Evolutionary conservation across 345 rosid species (phyloP).

Genomic region (Salix dunnii): DNA sequence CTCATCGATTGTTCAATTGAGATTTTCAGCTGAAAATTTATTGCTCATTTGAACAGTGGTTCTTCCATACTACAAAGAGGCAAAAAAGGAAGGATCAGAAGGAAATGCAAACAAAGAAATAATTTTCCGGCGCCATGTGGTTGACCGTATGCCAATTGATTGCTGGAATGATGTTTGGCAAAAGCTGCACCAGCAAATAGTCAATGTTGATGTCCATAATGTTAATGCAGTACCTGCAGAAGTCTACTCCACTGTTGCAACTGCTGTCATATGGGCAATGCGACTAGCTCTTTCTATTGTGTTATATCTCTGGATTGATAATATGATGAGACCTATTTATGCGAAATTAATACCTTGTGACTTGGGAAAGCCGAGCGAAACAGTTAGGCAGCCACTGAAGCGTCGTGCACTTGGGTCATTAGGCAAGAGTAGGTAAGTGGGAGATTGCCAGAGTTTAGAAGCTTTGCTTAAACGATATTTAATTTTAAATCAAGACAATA

Average conservation of each 20-base stretch:
- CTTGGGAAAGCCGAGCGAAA: constrained; percentile 65
- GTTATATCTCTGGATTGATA: constrained; percentile 78
- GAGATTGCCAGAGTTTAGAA: background rate
- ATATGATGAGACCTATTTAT: constrained; percentile 75
- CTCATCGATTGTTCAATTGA: background rate
- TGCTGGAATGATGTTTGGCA: constrained; percentile 94
- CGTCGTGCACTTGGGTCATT: constrained; percentile 81
- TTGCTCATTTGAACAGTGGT: constrained; percentile 51
- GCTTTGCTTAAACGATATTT: no score
- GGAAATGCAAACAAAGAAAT: constrained; percentile 53
- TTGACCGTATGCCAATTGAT: constrained; percentile 91
- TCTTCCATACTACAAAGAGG: constrained; percentile 79
- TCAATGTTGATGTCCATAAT: constrained; percentile 74
- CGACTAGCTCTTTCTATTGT: constrained; percentile 77
- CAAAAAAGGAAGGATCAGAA: constrained; percentile 34
- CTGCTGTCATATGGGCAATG: constrained; percentile 89
- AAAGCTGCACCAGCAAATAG: constrained; percentile 86
- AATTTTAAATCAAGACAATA: no score
- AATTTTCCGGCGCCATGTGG: constrained; percentile 74
- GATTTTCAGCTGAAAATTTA: constrained; percentile 4
- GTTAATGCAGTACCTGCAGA: constrained; percentile 77
- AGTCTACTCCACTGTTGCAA: constrained; percentile 74
- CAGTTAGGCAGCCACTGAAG: constrained; percentile 54
- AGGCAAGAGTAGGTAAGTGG: constrained; percentile 84
- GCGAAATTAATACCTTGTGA: constrained; percentile 90